Base-by-base conservation (phyloP, 2,329 filamentous ascomycete species). In the Trichoderma sp. region DNA sequence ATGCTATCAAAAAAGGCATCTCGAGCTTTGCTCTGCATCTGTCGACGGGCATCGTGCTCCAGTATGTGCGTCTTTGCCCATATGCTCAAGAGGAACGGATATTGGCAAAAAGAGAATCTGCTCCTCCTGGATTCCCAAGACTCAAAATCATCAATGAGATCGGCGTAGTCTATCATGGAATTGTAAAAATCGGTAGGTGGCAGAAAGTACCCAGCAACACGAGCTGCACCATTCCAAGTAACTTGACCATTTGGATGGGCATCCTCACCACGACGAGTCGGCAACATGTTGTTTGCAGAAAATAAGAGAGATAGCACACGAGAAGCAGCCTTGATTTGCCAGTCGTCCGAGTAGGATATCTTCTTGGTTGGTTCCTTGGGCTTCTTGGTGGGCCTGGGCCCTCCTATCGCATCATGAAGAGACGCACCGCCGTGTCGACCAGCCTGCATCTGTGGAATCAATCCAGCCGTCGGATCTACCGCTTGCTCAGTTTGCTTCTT, bases 1-100 rank as follows among this genome's bases (percentile, higher is more conserved):
- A 97, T 93, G 75, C 91, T 94, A 76, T 94, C 90, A 75, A 97
- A 96, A 77, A 97, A 97, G 2, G 93, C 93, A 75, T 97, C 92
- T 59, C 93, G 86, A 10, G 93, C 93, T 77, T 93, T 94, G 70
- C 88, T 89, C 74, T 93, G 90, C 93, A 97, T 97, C 78, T 97
- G 93, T 8, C 93, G 87, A 70, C 90, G 88, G 8, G 93, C 92
- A 78, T 97, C 94, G 74, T 96, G 87, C 75, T 97, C 93, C 73
- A 97, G 83, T 56, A 97, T 94, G 71, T 90, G 90, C 68, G 95
- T 97, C 78, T 97, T 97, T 32, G 93, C 91, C 83, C 92, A 94
- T 71, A 97, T 93, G 70, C 93, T 97, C 48, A 97, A 83, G 72
- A 97, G 89, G 74, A 97, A 96, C 0, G 94, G 93, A 74, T 96